Evolutionary conservation across 2,329 filamentous ascomycete species (phyloP).

Genomic region (Penicillium sp.): DNA sequence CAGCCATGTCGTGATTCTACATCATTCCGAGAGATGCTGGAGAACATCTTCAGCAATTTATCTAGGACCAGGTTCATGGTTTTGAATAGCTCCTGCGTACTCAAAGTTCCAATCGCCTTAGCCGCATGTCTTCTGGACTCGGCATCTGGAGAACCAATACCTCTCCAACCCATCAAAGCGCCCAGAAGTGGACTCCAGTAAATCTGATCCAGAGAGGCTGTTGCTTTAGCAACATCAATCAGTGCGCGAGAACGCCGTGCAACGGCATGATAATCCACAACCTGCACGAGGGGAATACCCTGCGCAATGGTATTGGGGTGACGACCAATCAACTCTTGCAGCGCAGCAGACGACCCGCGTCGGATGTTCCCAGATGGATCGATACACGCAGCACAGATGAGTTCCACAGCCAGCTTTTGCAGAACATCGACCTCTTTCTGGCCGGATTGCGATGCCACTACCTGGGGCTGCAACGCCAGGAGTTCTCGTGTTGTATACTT

Average conservation of each 20-base stretch:
- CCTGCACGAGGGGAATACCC: slow-evolving; percentile 83
- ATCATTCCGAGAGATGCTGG: slow-evolving; percentile 41
- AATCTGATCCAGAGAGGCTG: slow-evolving; percentile 61
- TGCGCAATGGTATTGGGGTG: slow-evolving; percentile 81
- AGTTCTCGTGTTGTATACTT: slow-evolving; percentile 82
- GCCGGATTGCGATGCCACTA: slow-evolving; percentile 31
- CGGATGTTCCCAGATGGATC: slow-evolving; percentile 93
- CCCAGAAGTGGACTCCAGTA: slow-evolving; percentile 71
- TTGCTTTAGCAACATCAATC: slow-evolving; percentile 69
- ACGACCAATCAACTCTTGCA: slow-evolving; percentile 90
- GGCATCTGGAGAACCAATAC: slow-evolving; percentile 76
- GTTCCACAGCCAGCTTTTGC: slow-evolving; percentile 75
- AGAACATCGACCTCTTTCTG: slow-evolving; percentile 52
- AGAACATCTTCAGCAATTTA: slow-evolving; percentile 35
- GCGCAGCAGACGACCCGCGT: slow-evolving; percentile 83
- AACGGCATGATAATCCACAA: slow-evolving; percentile 89
- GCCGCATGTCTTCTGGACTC: slow-evolving; percentile 72
- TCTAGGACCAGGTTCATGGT: slow-evolving; percentile 35
- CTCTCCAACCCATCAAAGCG: slow-evolving; percentile 78
- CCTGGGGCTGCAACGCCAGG: slow-evolving; percentile 54
- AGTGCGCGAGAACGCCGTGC: slow-evolving; percentile 83
- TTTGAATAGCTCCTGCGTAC: slow-evolving; percentile 34
- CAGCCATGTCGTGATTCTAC: slow-evolving; percentile 47
- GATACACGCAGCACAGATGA: slow-evolving; percentile 77
- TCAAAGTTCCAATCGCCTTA: slow-evolving; percentile 60